Conservation (phyloP, 2,329 filamentous ascomycete species). For the Cladophialophora bantiana region DNA sequence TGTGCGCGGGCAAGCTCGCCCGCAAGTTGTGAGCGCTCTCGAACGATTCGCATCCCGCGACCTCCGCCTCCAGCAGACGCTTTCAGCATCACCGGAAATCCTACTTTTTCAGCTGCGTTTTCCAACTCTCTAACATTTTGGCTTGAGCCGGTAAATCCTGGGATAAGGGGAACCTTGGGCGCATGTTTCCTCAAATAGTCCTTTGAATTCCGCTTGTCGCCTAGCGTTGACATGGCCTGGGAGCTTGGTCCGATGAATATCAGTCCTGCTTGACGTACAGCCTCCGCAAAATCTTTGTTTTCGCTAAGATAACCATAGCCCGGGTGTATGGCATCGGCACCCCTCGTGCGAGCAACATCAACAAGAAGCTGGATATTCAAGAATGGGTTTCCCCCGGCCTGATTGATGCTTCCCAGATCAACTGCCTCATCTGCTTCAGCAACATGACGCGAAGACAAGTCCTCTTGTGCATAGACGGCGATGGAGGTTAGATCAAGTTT, state of each 20-base stretch:
- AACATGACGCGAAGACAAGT: slow-evolving; percentile 44
- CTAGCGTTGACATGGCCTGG: slow-evolving; percentile 44
- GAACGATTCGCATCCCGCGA: slow-evolving; percentile 52
- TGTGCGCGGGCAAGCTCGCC: slow-evolving; percentile 49
- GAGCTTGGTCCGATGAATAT: slow-evolving; percentile 47
- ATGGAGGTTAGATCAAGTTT: slow-evolving; percentile 39
- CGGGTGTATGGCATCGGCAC: slow-evolving; percentile 45
- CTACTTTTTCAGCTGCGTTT: slow-evolving; percentile 40
- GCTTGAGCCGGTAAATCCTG: slow-evolving; percentile 40
- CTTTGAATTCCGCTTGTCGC: slow-evolving; percentile 45
- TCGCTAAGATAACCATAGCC: slow-evolving; percentile 49
- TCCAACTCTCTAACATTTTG: slow-evolving; percentile 39
- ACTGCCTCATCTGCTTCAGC: slow-evolving; percentile 46
- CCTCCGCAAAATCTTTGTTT: slow-evolving; percentile 45
- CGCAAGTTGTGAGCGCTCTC: slow-evolving; percentile 43
- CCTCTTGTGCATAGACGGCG: slow-evolving; percentile 40
- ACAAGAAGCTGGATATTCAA: slow-evolving; percentile 45
- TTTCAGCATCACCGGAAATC: slow-evolving; percentile 56
- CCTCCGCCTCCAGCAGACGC: slow-evolving; percentile 58
- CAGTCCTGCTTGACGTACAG: slow-evolving; percentile 43
- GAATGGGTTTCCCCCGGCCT: slow-evolving; percentile 40
- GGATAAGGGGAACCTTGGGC: slow-evolving; percentile 43
- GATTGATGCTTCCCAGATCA: slow-evolving; percentile 40
- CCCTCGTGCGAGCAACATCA: slow-evolving; percentile 37
- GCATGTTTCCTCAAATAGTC: slow-evolving; percentile 41